Evolutionary conservation across 441 rosid species (phyloP), one percentile per base, ranked within the genome.

Genomic region (Gossypium gossypioides): DNA sequence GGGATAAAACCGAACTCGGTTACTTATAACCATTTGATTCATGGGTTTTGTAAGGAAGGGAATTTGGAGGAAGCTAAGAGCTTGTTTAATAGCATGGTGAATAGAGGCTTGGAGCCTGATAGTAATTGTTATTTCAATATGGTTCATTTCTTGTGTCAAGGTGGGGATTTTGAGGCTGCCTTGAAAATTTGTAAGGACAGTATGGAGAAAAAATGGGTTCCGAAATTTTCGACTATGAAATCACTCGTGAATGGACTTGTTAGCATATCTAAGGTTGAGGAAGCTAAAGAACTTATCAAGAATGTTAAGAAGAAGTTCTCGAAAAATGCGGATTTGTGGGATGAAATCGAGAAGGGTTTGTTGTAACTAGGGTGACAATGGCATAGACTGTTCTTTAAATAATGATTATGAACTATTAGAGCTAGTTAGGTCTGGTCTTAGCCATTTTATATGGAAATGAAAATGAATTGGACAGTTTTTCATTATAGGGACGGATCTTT

Each of bases 171-270:
- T 32, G 93, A 89, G 79, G 55, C 82, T 0, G 96, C 91, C 0
- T 77, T 86, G 84, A 54, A 22, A 34, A 4, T 87, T 27, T 90
- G 91, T 73, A 83, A 79, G 61, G 88, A 81, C 77, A 85, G 92
- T 70, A 86, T 90, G 75, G 87, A 65, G 68, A 89, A 83, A 77
- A 84, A 85, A 8, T 92, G 96, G 97, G 78, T 88, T 50, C 98
- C 97, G 0, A 82, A 81, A 71, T 81, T 85, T 6, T 27, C 81
- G 0, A 85, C 86, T 10, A 90, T 89, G 96, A 91, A 86, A 80
- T 75, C 74, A 0, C 86, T 91, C 46, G 97, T 89, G 56, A 84
- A 82, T 3, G 96, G 97, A 34, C 72, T 94, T 58, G 91, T 81
- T 0, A 77, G 81, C 1, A 55, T 24, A 6, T 84, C 87, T 0